These are phyloP conservation scores for Phytophthora cactorum DNA, from an alignment of 352 stramenopile genomes.

Conservation along the genomic window DNA sequence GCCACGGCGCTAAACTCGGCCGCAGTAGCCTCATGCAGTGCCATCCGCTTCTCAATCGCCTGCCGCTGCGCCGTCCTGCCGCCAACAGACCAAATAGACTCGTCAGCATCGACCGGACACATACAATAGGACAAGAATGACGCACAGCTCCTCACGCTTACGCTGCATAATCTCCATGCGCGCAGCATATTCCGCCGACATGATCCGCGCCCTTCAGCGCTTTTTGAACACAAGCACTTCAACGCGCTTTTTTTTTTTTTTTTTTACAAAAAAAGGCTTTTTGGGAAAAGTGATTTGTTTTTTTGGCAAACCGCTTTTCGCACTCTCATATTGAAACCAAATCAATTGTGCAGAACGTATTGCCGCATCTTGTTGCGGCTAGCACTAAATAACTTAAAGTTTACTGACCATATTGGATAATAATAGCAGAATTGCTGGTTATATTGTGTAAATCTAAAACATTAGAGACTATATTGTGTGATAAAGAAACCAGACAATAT, in stretches of 20 bases:
- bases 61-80: slow-evolving; percentile 57
- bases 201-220: slow-evolving; percentile 15
- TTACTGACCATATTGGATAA: no score
- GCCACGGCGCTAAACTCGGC: slow-evolving; percentile 79
- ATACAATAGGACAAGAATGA: background rate
- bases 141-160: slow-evolving; percentile 67
- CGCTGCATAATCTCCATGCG: slow-evolving; percentile 66
- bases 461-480: no score
- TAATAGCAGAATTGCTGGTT: no score
- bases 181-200: slow-evolving; percentile 65
- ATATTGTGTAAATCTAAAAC: no score
- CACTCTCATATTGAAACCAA: no score
- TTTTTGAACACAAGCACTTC: slow-evolving; percentile 1
- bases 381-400: no score
- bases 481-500: background rate
- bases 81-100: background rate
- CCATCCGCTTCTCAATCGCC: slow-evolving; percentile 76
- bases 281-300: no score
- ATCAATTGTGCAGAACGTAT: no score
- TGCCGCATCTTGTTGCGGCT: no score
- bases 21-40: slow-evolving; percentile 72
- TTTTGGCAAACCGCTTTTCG: no score
- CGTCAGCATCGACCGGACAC: background rate
- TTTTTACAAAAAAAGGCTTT: no score
- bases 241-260: slow-evolving; percentile 4